These are phyloP conservation scores for Lantana camara DNA, from an alignment of 257 asterid species.

Conservation along the genomic window DNA sequence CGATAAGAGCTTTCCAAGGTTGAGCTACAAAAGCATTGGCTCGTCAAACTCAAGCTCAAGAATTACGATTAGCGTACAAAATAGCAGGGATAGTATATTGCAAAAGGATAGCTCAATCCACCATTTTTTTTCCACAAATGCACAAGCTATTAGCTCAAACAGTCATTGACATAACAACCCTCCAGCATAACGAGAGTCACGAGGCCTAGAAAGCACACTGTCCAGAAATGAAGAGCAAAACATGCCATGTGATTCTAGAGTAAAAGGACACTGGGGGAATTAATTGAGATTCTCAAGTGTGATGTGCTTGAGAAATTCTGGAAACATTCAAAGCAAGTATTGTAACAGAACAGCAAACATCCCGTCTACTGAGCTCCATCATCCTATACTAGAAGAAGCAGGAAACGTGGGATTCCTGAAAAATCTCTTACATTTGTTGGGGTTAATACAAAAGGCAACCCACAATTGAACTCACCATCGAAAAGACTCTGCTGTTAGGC, in stretches of 20 bases:
- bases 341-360: conserved; percentile 25
- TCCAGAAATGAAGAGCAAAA: conserved; percentile 15
- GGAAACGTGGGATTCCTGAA: conserved; percentile 11
- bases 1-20: too few relatives aligned
- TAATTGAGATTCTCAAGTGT: conserved; percentile 24
- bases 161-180: not conserved
- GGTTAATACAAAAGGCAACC: conserved; percentile 7
- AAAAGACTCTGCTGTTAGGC: conserved; percentile 21
- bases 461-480: not conserved
- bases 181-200: not conserved
- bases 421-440: not conserved
- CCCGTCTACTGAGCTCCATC: conserved; percentile 25
- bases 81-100: too few relatives aligned
- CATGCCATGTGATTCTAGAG: conserved; percentile 40
- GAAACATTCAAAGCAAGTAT: conserved; percentile 24
- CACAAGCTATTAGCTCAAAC: not conserved
- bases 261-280: conserved; percentile 5
- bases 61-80: too few relatives aligned
- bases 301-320: conserved; percentile 28
- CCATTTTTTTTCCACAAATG: not conserved
- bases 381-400: conserved; percentile 30
- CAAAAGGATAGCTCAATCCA: too few relatives aligned
- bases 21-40: too few relatives aligned
- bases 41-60: too few relatives aligned
- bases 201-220: not conserved